Evolutionary conservation across 2,329 filamentous ascomycete species (phyloP).

Genomic region (Didymella arachidicola): DNA sequence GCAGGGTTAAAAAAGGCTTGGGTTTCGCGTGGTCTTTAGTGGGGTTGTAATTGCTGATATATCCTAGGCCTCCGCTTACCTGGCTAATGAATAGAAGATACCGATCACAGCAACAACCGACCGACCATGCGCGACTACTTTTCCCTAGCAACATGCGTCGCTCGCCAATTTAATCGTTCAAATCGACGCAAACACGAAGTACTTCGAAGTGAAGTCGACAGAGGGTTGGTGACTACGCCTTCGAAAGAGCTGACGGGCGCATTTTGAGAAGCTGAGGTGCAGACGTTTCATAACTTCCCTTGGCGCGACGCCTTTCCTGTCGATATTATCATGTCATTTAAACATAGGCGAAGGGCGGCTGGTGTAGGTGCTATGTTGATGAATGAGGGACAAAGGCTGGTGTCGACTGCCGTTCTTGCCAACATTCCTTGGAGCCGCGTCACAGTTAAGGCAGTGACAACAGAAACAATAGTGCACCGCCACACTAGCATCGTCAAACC

Average conservation of each 20-base stretch:
- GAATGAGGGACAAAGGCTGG: slow-evolving; percentile 8
- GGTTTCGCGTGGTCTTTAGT: not conserved
- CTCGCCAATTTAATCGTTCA: not conserved
- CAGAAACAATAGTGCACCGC: slow-evolving; percentile 25
- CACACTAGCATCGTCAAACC: slow-evolving; percentile 18
- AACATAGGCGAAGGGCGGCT: not conserved
- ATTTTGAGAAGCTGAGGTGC: not conserved
- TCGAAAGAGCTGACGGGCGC: not conserved
- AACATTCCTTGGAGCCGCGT: slow-evolving; percentile 25
- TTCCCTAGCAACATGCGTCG: not conserved
- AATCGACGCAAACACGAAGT: not conserved
- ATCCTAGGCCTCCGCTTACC: not conserved
- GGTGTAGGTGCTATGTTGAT: not conserved
- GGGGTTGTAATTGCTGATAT: not conserved
- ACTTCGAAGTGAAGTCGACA: not conserved
- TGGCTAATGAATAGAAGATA: not conserved
- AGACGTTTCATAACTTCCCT: not conserved
- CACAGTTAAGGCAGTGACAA: slow-evolving; percentile 18
- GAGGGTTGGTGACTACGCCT: not conserved
- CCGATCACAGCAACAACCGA: not conserved
- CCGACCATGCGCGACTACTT: not conserved
- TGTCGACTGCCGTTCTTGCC: slow-evolving; percentile 26
- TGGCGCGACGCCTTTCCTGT: not conserved
- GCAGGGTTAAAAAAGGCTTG: not conserved
- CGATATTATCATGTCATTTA: not conserved